These are phyloP conservation scores for Tulasnella calospora DNA, from an alignment of 768 basidiomycete genomes.

Conservation along the genomic window DNA sequence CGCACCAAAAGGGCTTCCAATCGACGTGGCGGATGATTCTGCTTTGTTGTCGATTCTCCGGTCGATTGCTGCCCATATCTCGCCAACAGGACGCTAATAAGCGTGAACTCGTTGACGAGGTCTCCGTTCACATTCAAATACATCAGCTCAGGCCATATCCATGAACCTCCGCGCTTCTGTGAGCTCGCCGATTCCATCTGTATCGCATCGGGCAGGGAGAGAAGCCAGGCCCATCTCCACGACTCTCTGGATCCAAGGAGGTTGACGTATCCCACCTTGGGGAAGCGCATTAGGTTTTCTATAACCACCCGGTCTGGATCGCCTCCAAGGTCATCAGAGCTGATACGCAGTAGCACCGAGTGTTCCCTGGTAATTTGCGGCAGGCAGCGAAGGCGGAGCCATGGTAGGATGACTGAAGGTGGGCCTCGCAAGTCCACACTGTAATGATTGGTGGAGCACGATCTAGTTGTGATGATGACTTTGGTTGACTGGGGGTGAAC, in stretches of 20 bases:
- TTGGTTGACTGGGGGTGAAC: background rate
- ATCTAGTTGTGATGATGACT: background rate
- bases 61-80: background rate
- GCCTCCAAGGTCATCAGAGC: background rate
- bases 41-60: background rate
- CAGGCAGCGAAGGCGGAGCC: background rate
- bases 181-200: background rate
- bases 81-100: background rate
- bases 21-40: background rate
- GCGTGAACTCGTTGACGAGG: background rate
- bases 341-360: background rate
- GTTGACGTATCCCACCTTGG: background rate
- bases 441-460: background rate
- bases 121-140: background rate
- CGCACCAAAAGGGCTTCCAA: background rate
- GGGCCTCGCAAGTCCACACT: background rate
- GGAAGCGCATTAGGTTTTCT: background rate
- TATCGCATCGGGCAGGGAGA: background rate
- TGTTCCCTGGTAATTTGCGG: background rate
- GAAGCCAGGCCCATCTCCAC: background rate
- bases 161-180: background rate
- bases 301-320: background rate
- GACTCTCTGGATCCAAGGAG: background rate
- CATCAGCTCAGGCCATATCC: background rate
- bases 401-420: background rate